phyloP scores from a whole-genome alignment of 192 early-diverging fungal species.

The Backusella tarrabulga region DNA sequence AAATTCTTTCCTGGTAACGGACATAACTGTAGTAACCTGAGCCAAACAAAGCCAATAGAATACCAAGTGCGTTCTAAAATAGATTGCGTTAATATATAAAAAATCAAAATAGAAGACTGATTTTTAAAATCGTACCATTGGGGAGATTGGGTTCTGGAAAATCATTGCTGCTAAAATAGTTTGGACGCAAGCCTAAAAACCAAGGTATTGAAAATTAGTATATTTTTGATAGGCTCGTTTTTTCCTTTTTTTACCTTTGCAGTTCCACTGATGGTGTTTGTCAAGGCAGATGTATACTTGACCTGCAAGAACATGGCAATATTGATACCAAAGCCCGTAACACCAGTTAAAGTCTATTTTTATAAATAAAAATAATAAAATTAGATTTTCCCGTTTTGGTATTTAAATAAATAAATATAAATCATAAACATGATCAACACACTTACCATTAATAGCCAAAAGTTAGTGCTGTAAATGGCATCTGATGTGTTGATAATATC shows the following conservation, averaged over 20 bases:
- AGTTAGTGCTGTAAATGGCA: slow-evolving; percentile 42
- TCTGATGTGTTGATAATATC: slow-evolving; percentile 48
- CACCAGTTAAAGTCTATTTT: slow-evolving; percentile 47
- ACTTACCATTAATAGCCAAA: slow-evolving; percentile 60
- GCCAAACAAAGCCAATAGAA: slow-evolving; percentile 54
- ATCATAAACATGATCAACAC: background rate
- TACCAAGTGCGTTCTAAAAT: slow-evolving; percentile 55
- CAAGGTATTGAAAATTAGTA: background rate
- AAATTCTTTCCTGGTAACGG: slow-evolving; percentile 52
- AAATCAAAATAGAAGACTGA: background rate
- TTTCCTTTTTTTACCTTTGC: slow-evolving; percentile 42
- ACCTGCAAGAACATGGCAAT: slow-evolving; percentile 72
- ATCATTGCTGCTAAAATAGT: slow-evolving; percentile 60
- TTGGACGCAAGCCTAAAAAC: slow-evolving; percentile 52
- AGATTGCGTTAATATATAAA: slow-evolving; percentile 9
- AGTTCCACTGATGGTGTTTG: slow-evolving; percentile 68
- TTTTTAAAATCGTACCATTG: slow-evolving; percentile 43
- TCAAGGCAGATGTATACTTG: slow-evolving; percentile 66
- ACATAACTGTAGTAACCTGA: slow-evolving; percentile 61
- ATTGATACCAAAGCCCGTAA: slow-evolving; percentile 66
- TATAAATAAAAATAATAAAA: background rate
- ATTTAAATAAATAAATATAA: background rate
- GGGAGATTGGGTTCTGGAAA: slow-evolving; percentile 61
- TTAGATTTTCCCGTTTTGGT: background rate
- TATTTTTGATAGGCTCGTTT: background rate